Conservation (phyloP, 768 basidiomycete species). For the Suillus occidentalis region DNA sequence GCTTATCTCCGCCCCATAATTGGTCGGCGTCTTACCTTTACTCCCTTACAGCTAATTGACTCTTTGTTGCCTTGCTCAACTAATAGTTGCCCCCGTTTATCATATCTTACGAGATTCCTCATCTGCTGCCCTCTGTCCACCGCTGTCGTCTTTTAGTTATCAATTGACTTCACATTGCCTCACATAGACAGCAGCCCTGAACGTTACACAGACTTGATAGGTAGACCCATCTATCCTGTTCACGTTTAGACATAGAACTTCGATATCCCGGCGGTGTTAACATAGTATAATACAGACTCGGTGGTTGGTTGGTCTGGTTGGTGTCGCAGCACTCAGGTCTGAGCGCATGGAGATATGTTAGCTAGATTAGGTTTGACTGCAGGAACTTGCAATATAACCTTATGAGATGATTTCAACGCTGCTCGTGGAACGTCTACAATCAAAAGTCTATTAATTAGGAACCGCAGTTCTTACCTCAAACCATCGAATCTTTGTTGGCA, state of each 20-base stretch:
- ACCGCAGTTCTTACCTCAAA: too few species aligned
- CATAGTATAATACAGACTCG: background rate
- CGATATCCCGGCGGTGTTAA: background rate
- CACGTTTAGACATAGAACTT: background rate
- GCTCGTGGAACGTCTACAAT: too few species aligned
- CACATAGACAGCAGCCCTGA: background rate
- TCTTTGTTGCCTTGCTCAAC: background rate
- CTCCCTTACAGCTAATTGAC: background rate
- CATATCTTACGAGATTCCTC: background rate
- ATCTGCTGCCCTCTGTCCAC: background rate
- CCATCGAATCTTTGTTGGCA: background rate
- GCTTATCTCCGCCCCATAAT: background rate
- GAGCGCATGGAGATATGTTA: background rate
- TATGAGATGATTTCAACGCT: too few species aligned
- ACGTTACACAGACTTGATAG: background rate
- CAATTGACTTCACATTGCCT: background rate
- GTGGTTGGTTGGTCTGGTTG: too few species aligned
- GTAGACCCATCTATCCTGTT: background rate
- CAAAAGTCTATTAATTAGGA: too few species aligned
- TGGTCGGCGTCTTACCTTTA: background rate
- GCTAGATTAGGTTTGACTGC: background rate
- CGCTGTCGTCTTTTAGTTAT: background rate
- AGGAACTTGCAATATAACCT: background rate
- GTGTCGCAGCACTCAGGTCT: too few species aligned
- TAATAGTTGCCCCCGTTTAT: background rate